Base-by-base conservation (phyloP, 2,329 filamentous ascomycete species). In the Trichocomaceae sp. region DNA sequence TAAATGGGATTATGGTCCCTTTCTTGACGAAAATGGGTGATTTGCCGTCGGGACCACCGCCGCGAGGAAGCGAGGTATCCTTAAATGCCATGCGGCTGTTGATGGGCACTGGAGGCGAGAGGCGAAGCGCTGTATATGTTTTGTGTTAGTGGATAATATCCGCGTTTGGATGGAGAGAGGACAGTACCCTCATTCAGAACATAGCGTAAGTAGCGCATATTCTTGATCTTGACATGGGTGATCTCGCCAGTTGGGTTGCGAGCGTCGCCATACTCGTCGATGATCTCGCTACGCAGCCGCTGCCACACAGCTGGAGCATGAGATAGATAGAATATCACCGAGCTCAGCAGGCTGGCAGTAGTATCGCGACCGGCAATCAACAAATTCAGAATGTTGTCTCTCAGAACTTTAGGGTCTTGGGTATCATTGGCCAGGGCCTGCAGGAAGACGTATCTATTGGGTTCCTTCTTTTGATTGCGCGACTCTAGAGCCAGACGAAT, bases 401-500 rank as follows among this genome's bases (percentile, higher is more conserved):
- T 73, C 22, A 80, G 71, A 44, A 72, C 69, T 52, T 75, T 65
- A 4, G 70, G 75, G 49, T 81, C 77, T 12, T 69, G 64, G 1
- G 76, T 79, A 12, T 71, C 66, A n/a, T 69, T 61, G 15, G 72
- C 72, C 1, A 80, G 67, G 42, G 75, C 76, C 39, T 79, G 67
- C 20, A 80, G 71, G 68, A 80, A 79, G 42, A 79, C 64, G 57
- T 79, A 79, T 35, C 69, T 67, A 15, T 64, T 61, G 4, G 57
- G 63, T 41, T 62, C 61, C 4, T 91, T 79, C 66, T 92, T 86
- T 12, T 82, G 79, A 0, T 80, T 79, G 2, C 79, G 80, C 20
- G 92, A 77, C 3, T 75, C 74, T 6, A 93, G 79, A 0, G 86
- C 80, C 13, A 79, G 75, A 50, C 90, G 85, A 64, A 95, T 88